A percentile compares a stretch with the other conserved stretches of the same genome.
These are phyloP conservation scores for Apophysomyces sp. DNA, from an alignment of 371 early-diverging fungal genomes.

Conservation along the genomic window DNA sequence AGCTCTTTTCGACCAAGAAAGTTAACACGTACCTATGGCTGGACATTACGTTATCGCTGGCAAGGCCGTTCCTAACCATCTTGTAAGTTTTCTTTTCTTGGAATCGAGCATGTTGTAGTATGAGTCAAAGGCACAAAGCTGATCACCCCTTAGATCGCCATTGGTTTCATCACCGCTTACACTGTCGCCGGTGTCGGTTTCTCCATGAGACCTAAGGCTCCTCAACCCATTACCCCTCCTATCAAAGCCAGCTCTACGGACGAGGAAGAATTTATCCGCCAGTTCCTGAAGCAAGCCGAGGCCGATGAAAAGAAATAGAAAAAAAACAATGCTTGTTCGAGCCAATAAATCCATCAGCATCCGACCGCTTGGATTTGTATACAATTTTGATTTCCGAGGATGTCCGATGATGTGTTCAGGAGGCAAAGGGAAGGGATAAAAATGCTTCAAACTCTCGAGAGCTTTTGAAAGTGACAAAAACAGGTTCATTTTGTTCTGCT, in stretches of 20 bases:
- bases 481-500: neutral
- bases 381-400: neutral
- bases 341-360: neutral
- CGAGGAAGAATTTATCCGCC: slow-evolving; percentile 65
- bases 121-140: neutral
- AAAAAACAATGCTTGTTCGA: neutral
- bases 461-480: too few relatives aligned
- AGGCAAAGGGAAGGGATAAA: neutral
- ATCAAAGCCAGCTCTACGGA: slow-evolving; percentile 68
- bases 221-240: slow-evolving; percentile 56
- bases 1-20: too few relatives aligned
- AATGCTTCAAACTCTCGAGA: too few relatives aligned
- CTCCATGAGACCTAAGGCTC: slow-evolving; percentile 48
- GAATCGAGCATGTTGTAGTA: too few relatives aligned
- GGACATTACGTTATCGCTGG: slow-evolving; percentile 56
- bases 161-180: slow-evolving; percentile 49
- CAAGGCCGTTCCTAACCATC: slow-evolving; percentile 44
- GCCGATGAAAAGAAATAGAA: slow-evolving; percentile 41
- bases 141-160: slow-evolving; percentile 31
- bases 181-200: slow-evolving; percentile 33
- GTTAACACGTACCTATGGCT: slow-evolving; percentile 27
- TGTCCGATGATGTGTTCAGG: neutral
- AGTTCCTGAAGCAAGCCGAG: slow-evolving; percentile 65
- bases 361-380: neutral
- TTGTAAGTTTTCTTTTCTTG: slow-evolving; percentile 27